These are phyloP conservation scores for Polysphondylium violaceum DNA, from an alignment of 78 protist species.

Conservation along the genomic window DNA sequence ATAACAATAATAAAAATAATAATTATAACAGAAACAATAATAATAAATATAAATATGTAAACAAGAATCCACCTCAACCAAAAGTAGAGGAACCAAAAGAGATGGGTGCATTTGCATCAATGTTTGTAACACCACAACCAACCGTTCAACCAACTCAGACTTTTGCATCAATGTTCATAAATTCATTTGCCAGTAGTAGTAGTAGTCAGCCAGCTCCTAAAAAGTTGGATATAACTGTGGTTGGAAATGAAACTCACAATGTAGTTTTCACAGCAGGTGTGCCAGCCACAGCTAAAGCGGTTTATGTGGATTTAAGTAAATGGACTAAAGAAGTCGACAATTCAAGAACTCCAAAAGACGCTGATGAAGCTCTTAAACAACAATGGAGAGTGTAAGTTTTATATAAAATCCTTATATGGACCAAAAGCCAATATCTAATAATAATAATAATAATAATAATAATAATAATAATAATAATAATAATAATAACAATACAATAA, in stretches of 20 bases:
- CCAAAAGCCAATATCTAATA: not conserved
- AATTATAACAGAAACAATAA: not conserved
- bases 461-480: not conserved
- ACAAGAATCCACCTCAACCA: not conserved
- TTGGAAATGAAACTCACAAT: not conserved
- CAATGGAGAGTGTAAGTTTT: not conserved
- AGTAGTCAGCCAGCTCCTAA: not conserved
- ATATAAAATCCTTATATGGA: not conserved
- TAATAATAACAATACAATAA: not conserved
- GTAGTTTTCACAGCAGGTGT: not conserved
- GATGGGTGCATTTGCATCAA: not conserved
- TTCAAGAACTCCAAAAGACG: not conserved
- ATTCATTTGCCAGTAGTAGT: not conserved
- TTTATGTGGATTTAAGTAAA: conserved; percentile 15
- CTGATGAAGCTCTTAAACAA: not conserved
- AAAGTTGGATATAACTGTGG: not conserved
- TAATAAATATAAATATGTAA: not conserved
- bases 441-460: not conserved
- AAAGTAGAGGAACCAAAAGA: not conserved
- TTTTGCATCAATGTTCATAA: too few species aligned
- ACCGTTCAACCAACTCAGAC: too few species aligned
- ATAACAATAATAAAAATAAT: conserved; percentile 7
- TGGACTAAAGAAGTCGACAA: conserved; percentile 30
- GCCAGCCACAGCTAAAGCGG: not conserved
- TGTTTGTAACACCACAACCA: not conserved